Conservation (phyloP, 805 yeast genomes). For the Wickerhamomyces strasburgensis region DNA sequence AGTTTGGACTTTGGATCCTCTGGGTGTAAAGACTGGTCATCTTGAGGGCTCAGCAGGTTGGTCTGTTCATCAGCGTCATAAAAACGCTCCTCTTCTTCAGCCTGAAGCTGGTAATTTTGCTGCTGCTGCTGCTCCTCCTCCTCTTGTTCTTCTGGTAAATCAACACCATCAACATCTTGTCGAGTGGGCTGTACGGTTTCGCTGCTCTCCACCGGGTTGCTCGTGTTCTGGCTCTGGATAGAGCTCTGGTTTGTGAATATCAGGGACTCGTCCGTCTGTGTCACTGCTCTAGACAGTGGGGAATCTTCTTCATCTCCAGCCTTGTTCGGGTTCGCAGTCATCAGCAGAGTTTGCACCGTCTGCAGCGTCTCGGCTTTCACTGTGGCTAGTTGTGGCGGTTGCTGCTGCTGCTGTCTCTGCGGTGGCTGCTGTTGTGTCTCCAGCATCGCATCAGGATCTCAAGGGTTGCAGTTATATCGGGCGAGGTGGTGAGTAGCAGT, state of each 20-base stretch:
- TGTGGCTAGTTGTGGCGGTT: neutral
- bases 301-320: too few relatives aligned
- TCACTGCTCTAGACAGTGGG: slow-evolving; percentile 20
- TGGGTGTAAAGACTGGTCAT: slow-evolving; percentile 14
- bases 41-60: slow-evolving; percentile 6
- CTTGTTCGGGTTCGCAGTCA: slow-evolving; percentile 1
- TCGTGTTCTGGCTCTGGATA: slow-evolving; percentile 19
- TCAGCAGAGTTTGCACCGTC: neutral
- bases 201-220: slow-evolving; percentile 3
- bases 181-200: slow-evolving; percentile 10
- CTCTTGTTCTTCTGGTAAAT: neutral
- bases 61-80: slow-evolving; percentile 7
- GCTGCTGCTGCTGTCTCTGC: neutral
- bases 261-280: slow-evolving; percentile 23
- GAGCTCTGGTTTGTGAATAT: slow-evolving; percentile 25
- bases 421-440: neutral
- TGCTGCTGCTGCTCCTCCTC: neutral
- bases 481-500: too few relatives aligned
- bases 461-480: too few relatives aligned
- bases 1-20: slow-evolving; percentile 2
- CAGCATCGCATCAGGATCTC: too few relatives aligned
- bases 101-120: slow-evolving; percentile 1
- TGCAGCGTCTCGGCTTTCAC: neutral
- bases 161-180: neutral
- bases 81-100: slow-evolving; percentile 2